These are phyloP conservation scores for Carex kokanica DNA, from an alignment of 176 grass and related monocot species.

Conservation along the genomic window DNA sequence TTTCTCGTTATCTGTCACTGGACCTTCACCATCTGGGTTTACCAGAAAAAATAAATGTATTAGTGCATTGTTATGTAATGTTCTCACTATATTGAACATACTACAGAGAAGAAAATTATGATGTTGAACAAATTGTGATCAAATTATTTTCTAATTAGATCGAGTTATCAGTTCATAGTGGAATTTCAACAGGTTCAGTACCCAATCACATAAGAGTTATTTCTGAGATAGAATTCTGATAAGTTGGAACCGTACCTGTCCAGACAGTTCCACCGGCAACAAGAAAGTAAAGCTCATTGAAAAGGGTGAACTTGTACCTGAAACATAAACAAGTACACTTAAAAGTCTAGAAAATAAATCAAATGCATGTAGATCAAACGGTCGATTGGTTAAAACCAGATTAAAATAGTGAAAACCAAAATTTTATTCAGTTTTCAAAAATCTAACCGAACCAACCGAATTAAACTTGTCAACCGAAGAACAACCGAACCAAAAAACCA, in stretches of 20 bases:
- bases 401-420: too few species aligned
- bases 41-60: conserved; percentile 18
- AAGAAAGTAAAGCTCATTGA: conserved; percentile 98
- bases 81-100: background rate
- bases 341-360: conserved; percentile 2
- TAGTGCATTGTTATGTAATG: background rate
- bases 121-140: background rate
- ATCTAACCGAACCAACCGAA: too few species aligned
- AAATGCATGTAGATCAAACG: background rate
- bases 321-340: conserved; percentile 15
- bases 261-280: conserved; percentile 95
- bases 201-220: background rate
- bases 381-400: too few species aligned
- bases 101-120: conserved; percentile 2
- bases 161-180: background rate
- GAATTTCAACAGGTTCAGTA: background rate
- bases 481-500: too few species aligned
- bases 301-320: conserved; percentile 99
- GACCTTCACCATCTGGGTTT: conserved; percentile 79
- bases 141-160: background rate
- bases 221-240: background rate
- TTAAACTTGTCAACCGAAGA: too few species aligned
- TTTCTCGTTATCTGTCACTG: conserved; percentile 49
- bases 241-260: conserved; percentile 58
- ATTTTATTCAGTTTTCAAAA: too few species aligned